Evolutionary conservation across 345 rosid genomes (phyloP).

Genomic region (Sonneratia alba): DNA sequence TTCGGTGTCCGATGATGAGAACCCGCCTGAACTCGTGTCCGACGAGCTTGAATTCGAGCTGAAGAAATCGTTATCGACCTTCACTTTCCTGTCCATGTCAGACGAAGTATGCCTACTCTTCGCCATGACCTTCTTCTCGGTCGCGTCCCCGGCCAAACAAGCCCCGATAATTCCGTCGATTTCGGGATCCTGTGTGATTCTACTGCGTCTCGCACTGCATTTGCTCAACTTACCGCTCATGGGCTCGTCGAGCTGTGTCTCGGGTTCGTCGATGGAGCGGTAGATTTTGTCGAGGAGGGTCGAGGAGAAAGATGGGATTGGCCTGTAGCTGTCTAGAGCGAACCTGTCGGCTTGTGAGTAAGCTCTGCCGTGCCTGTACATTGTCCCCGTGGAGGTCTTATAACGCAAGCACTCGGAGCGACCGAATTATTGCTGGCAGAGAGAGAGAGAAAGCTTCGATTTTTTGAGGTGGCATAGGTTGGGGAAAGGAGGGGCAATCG

Average conservation of each 20-base stretch:
- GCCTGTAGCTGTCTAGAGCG: not conserved
- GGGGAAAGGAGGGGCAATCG: not conserved
- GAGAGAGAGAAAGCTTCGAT: not conserved
- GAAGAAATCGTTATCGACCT: slow-evolving; percentile 33
- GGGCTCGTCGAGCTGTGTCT: slow-evolving; percentile 22
- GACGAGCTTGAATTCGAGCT: slow-evolving; percentile 72
- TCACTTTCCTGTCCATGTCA: slow-evolving; percentile 21
- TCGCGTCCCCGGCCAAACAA: slow-evolving; percentile 25
- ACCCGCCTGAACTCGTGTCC: slow-evolving; percentile 58
- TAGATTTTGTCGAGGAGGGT: slow-evolving; percentile 84
- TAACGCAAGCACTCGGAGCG: not conserved
- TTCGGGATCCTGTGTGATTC: slow-evolving; percentile 2
- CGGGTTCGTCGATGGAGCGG: slow-evolving; percentile 60
- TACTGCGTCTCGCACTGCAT: slow-evolving; percentile 14
- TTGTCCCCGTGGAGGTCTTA: slow-evolving; percentile 1
- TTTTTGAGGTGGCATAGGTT: not conserved
- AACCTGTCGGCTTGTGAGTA: slow-evolving; percentile 13
- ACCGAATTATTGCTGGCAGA: not conserved
- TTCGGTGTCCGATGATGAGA: slow-evolving; percentile 83
- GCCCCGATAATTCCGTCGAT: slow-evolving; percentile 15
- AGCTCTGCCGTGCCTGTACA: slow-evolving; percentile 34
- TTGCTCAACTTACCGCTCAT: slow-evolving; percentile 28
- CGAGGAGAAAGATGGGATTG: slow-evolving; percentile 80
- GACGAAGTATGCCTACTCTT: slow-evolving; percentile 17
- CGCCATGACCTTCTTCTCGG: slow-evolving; percentile 19